Evolutionary conservation across 352 stramenopile species (phyloP).

Genomic region (Blastocystis sp.): DNA sequence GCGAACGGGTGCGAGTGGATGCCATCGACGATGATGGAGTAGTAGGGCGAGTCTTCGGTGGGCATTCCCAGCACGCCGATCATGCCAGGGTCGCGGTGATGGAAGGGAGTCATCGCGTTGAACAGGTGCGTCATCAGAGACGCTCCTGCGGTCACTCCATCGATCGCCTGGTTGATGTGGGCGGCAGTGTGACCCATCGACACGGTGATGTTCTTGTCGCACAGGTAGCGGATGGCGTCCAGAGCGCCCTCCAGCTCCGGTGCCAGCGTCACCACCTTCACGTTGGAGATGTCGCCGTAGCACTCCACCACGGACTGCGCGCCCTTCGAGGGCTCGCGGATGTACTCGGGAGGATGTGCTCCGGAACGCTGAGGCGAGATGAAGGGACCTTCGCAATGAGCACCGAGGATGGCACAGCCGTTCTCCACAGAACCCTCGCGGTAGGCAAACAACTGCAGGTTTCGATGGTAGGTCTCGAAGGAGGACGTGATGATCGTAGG

Average conservation of each 20-base stretch:
- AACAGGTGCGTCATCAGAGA: conserved; percentile 81
- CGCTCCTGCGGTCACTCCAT: conserved; percentile 70
- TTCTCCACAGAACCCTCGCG: conserved; percentile 63
- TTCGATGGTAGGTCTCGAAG: conserved; percentile 68
- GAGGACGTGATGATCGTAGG: conserved; percentile 79
- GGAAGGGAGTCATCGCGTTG: conserved; percentile 82
- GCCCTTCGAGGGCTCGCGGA: conserved; percentile 66
- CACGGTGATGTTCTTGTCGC: conserved; percentile 67
- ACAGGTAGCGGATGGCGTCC: conserved; percentile 67
- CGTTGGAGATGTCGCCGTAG: conserved; percentile 68
- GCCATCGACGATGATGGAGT: conserved; percentile 77
- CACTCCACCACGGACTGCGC: conserved; percentile 67
- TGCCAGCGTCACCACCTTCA: conserved; percentile 77
- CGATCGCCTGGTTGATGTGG: conserved; percentile 70
- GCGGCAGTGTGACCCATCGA: conserved; percentile 75
- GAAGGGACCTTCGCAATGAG: conserved; percentile 81
- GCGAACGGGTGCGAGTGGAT: conserved; percentile 75
- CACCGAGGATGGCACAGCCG: conserved; percentile 72
- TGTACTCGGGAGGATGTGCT: conserved; percentile 71
- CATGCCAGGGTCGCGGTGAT: conserved; percentile 79
- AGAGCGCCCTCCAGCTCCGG: conserved; percentile 74
- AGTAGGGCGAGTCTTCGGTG: conserved; percentile 67
- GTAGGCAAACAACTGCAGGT: conserved; percentile 67
- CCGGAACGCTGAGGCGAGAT: conserved; percentile 75
- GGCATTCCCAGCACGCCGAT: conserved; percentile 73